These are phyloP conservation scores for Magnaporthales sp. DNA, from an alignment of 2,329 filamentous ascomycete species.

Conservation along the genomic window DNA sequence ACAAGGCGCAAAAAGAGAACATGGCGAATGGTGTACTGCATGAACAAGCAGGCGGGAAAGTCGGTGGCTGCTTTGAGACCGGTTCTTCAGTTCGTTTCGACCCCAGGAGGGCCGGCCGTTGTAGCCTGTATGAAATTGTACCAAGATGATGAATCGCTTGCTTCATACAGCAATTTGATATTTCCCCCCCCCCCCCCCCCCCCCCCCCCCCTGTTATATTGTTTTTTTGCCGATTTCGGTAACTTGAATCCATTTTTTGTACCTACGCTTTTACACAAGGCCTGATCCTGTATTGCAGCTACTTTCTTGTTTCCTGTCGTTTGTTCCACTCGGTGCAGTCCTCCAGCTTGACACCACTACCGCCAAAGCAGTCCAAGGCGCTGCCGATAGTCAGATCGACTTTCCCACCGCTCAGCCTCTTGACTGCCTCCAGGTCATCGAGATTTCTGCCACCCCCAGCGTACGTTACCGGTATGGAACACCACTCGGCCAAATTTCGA, in stretches of 20 bases:
- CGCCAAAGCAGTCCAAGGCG: conserved; percentile 92
- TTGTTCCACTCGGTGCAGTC: conserved; percentile 87
- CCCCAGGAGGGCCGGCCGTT: conserved; percentile 3
- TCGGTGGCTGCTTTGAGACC: neutral
- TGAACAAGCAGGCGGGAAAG: conserved; percentile 1
- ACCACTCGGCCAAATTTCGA: conserved; percentile 70
- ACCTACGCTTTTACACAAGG: neutral
- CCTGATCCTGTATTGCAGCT: neutral
- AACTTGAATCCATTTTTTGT: neutral
- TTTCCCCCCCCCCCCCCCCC: too few relatives aligned
- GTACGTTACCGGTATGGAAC: conserved; percentile 88
- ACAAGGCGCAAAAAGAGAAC: neutral
- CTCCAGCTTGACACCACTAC: conserved; percentile 73
- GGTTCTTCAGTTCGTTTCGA: neutral
- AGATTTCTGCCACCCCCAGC: conserved; percentile 84
- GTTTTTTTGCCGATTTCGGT: neutral
- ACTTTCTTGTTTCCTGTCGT: conserved; percentile 22
- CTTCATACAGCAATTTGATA: neutral
- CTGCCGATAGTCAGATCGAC: conserved; percentile 95
- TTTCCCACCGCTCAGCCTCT: conserved; percentile 66
- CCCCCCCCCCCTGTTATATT: too few relatives aligned
- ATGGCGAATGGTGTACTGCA: conserved; percentile 1
- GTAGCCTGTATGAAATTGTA: conserved; percentile 1
- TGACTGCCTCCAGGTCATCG: conserved; percentile 74
- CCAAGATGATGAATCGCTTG: neutral